Conservation (phyloP, 2,329 filamentous ascomycete genomes). For the Microdochium trichocladiopsis region DNA sequence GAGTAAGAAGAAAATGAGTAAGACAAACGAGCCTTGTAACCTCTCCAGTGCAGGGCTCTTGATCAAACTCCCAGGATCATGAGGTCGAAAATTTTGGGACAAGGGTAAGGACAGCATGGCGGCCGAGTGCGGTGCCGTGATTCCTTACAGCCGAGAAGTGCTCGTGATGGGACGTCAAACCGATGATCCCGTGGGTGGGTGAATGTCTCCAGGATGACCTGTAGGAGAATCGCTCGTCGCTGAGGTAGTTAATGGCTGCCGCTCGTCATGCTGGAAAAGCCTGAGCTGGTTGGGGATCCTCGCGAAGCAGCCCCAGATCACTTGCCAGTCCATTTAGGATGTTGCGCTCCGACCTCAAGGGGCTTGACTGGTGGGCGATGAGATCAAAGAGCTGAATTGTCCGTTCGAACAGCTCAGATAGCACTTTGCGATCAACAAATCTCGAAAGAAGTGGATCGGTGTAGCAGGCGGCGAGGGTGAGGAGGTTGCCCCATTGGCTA, state of each 20-base stretch:
- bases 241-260: background rate
- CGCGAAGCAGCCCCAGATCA: slow-evolving; percentile 33
- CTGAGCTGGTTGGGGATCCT: slow-evolving; percentile 26
- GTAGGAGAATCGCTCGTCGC: background rate
- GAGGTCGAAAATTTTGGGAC: background rate
- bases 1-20: background rate
- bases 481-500: slow-evolving; percentile 96
- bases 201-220: background rate
- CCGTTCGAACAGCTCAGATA: slow-evolving; percentile 57
- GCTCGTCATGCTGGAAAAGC: slow-evolving; percentile 28
- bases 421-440: slow-evolving; percentile 46
- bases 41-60: background rate
- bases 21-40: background rate
- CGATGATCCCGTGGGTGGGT: background rate
- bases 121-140: background rate
- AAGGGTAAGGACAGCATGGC: background rate
- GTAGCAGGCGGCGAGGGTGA: slow-evolving; percentile 81
- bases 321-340: slow-evolving; percentile 54
- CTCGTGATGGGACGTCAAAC: background rate
- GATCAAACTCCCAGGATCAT: background rate
- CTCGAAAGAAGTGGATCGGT: slow-evolving; percentile 54
- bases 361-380: slow-evolving; percentile 66
- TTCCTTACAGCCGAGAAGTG: background rate
- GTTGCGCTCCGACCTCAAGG: slow-evolving; percentile 64
- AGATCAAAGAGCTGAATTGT: slow-evolving; percentile 73